phyloP scores from a whole-genome alignment of 495 filamentous ascomycete species.

The Elaphomyces granulatus region DNA sequence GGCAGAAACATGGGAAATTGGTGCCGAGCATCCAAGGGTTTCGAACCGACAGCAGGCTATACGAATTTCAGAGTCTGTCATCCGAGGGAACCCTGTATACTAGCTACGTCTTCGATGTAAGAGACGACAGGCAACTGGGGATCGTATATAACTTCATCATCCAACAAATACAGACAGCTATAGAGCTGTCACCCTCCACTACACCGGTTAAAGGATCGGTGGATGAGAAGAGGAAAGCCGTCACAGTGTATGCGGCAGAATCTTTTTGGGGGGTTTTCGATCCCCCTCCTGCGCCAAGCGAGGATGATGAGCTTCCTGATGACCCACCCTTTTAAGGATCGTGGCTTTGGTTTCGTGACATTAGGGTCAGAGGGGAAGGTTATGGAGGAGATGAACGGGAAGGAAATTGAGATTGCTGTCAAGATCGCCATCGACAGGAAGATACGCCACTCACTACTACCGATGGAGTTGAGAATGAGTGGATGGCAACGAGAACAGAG shows the following conservation, averaged over 20 bases:
- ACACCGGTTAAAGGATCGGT: neutral
- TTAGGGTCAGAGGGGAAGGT: conserved; percentile 93
- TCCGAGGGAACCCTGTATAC: neutral
- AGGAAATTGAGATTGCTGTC: conserved; percentile 97
- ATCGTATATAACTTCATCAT: conserved; percentile 1
- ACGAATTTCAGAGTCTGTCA: neutral
- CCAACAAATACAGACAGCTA: neutral
- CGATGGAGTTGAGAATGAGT: conserved; percentile 18
- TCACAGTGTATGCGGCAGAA: no score
- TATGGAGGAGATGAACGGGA: conserved; percentile 95
- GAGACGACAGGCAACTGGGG: neutral
- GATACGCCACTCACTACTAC: conserved; percentile 50
- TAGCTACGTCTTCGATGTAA: neutral
- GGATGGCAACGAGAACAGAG: conserved; percentile 1
- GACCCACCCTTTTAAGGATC: conserved; percentile 98
- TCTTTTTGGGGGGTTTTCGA: no score
- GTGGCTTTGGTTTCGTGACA: conserved; percentile 96
- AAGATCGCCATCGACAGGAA: conserved; percentile 99
- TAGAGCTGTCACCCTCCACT: neutral
- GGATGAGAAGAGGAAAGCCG: neutral
- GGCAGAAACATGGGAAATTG: no score
- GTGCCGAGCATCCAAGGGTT: neutral
- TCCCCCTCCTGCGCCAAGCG: no score
- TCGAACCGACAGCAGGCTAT: neutral
- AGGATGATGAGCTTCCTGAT: no score